phyloP scores from a whole-genome alignment of 108 stramenopile species.

The Pseudonitzschia multistriata region DNA sequence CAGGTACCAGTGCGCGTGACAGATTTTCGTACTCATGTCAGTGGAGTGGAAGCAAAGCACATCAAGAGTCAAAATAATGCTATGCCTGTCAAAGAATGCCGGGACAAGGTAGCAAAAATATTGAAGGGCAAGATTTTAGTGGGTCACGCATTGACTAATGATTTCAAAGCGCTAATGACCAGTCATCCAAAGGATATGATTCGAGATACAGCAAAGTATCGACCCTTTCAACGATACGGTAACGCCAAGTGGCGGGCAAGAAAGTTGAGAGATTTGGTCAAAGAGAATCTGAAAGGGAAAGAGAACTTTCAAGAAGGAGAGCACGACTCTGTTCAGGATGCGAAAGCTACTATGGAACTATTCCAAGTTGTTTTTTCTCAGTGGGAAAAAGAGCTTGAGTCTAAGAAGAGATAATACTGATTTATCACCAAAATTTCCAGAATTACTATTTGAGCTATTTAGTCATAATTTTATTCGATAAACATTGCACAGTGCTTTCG shows the following conservation, averaged over 20 bases:
- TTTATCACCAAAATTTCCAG: no score
- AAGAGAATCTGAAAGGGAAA: constrained; percentile 66
- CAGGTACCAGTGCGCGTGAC: constrained; percentile 90
- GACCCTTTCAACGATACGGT: constrained; percentile 75
- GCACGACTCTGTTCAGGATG: constrained; percentile 86
- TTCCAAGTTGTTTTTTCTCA: constrained; percentile 61
- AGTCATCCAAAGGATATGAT: constrained; percentile 76
- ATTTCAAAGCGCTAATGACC: constrained; percentile 90
- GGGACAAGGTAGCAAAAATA: constrained; percentile 67
- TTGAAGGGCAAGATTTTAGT: constrained; percentile 88
- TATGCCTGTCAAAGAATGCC: constrained; percentile 75
- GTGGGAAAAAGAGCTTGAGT: constrained; percentile 74
- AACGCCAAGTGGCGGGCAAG: constrained; percentile 86
- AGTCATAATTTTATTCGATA: no score
- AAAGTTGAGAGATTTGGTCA: constrained; percentile 88
- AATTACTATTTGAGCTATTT: no score
- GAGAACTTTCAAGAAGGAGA: constrained; percentile 65
- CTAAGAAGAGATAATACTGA: constrained; percentile 21
- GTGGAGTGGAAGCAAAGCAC: constrained; percentile 81
- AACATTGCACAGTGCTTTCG: no score
- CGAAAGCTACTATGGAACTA: constrained; percentile 81
- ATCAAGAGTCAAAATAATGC: constrained; percentile 57
- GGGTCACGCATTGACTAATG: constrained; percentile 95
- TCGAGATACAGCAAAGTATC: constrained; percentile 91
- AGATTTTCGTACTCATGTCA: constrained; percentile 89